Base-by-base conservation (phyloP, 305 asterid genomes). In the Fraxinus ornus region DNA sequence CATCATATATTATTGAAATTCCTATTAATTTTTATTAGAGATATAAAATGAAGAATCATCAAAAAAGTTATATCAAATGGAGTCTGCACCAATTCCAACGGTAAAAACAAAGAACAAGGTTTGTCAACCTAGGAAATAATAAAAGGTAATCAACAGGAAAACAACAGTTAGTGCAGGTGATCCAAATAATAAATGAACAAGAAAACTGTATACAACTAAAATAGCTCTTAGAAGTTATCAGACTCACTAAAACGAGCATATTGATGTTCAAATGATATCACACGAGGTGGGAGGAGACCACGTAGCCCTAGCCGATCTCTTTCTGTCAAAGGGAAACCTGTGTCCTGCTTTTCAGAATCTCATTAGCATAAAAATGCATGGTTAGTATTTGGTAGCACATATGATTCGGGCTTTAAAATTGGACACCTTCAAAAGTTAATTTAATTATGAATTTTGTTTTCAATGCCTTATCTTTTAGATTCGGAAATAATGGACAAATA, bases 281-380 rank as follows among this genome's bases (percentile, higher is more conserved):
- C 97, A 57, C 99, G 97, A 78, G 99, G 99, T 82, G 99, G 99
- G 35, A 97, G 98, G 79, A 97, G 96, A 79, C 99, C 99, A 21
- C 99, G 98, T 22, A 97, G 92, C 75, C 99, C 99, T 79, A 97
- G 85, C 77, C 99, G 90, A 84, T 97, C 98, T 91, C 99, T 93
- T 89, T 97, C 99, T 0, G 98, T 94, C 88, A 90, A 80, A 66
- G 99, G 98, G 88, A 97, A 97, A 57, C 95, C 99, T 5, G 98
- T 97, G 84, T 97, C 99, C 99, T 97, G 97, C 80, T 77, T 88
- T 87, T 83, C 47, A 60, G 41, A 80, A 81, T 77, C 77, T 73
- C 81, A 88, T 81, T 71, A 88, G 81, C 6, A 80, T 26, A 44
- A 22, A 78, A 35, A 47, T 44, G 57, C 77, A 66, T 32, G 13